Base-by-base conservation (phyloP, 352 stramenopile genomes). In the Globisporangium paddicum region DNA sequence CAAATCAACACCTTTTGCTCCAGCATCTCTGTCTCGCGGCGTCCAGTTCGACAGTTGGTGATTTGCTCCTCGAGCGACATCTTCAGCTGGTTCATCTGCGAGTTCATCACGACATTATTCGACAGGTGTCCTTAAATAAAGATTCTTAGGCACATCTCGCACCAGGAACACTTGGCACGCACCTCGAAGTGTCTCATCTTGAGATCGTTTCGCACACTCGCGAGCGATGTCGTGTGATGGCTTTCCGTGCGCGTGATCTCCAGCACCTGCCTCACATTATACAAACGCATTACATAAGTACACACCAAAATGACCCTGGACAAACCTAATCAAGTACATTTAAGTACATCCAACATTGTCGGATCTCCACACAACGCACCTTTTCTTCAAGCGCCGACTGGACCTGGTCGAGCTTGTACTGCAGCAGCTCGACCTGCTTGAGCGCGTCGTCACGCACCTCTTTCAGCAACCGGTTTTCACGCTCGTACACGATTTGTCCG, bases 181-280 rank as follows among this genome's bases (percentile, higher is more conserved):
- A 81, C 77, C 73, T 93, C 83, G 59, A 90, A 93, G 54, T 88
- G 77, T 57, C 77, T 81, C 75, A 93, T 90, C 60, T 90, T 93
- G 30, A 93, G 58, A 26, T 93, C 78, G 47, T 80, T 89, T 28
- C 78, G 77, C 0, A 73, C 38, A 5, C 65, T 61, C 37, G 83
- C 71, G 10, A 89, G 53, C 16, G 72, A 55, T 4, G 75, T 84
- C 14, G 72, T 72, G 56, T 88, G 78, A 10, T 61, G 53, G 53
- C 73, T 84, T 26, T 90, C 83, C 58, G 72, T 60, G 5, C 78
- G 69, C 19, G 75, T 87, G 16, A 65, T 49, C 63, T 88, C 79
- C 3, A 89, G 64, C 4, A 82, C 61, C 76, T 86, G 25, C 11
- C 21, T n/a, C 21, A 26, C n/a, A 3, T 25, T 47, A 18, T 7